Percentiles rank a stretch among this genome's conserved stretches.
phyloP scores from a whole-genome alignment of 192 early-diverging fungal species.

The Umbelopsis ramanniana region DNA sequence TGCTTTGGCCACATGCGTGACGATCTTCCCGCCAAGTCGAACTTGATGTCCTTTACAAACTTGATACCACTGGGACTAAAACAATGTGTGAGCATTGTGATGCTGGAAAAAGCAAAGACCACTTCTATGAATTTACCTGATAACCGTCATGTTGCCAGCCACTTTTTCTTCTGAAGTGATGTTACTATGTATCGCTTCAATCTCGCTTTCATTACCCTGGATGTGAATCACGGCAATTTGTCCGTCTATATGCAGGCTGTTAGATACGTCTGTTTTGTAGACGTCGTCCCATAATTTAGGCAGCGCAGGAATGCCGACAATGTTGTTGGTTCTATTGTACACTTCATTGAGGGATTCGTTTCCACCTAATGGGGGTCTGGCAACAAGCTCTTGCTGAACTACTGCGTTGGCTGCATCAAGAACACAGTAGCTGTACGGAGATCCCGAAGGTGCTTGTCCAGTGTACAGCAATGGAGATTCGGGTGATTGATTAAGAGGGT shows the following conservation, averaged over 20 bases:
- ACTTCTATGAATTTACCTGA: too few species aligned
- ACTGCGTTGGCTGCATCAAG: background rate
- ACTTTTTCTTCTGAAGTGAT: background rate
- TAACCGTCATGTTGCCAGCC: background rate
- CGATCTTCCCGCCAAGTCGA: slow-evolving; percentile 20
- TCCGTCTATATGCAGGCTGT: slow-evolving; percentile 12
- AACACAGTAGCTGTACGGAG: background rate
- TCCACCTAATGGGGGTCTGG: background rate
- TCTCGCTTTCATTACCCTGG: background rate
- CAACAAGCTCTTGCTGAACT: background rate
- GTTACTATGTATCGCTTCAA: slow-evolving; percentile 24
- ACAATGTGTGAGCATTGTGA: too few species aligned
- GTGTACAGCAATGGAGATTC: background rate
- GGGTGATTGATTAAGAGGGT: background rate
- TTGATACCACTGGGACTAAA: background rate
- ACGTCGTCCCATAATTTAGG: background rate
- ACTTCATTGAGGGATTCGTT: background rate
- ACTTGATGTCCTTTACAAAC: background rate
- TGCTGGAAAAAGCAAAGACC: too few species aligned
- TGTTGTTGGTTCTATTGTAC: background rate
- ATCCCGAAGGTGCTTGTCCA: background rate
- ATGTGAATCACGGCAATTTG: slow-evolving; percentile 33
- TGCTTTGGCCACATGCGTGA: slow-evolving; percentile 20
- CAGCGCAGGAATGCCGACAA: background rate
- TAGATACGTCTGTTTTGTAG: background rate